A percentile compares a stretch with the other conserved stretches of the same genome.
Conservation (phyloP, 441 rosid genomes). For the Melastoma candidum region DNA sequence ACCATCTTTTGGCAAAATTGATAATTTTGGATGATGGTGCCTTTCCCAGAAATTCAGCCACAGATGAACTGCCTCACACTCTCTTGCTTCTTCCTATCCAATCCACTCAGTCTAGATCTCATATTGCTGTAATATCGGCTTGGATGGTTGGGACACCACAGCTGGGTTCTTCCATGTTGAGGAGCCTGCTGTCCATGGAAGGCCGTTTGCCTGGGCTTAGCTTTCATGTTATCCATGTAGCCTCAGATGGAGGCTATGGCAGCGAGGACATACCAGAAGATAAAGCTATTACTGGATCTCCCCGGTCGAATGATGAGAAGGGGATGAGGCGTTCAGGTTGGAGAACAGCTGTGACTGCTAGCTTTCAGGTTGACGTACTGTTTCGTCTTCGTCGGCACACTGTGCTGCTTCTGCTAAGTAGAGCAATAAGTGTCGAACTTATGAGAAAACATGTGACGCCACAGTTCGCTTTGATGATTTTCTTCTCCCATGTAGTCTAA, state of each 20-base stretch:
- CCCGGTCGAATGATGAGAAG: too few relatives aligned
- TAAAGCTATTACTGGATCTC: too few relatives aligned
- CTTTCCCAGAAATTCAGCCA: too few relatives aligned
- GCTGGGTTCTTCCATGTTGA: constrained; percentile 35
- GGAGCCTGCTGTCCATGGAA: constrained; percentile 54
- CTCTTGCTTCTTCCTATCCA: too few relatives aligned
- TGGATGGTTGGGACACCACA: constrained; percentile 12
- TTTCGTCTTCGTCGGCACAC: not conserved
- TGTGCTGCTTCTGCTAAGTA: not conserved
- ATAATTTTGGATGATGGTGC: too few relatives aligned
- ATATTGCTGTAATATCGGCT: too few relatives aligned
- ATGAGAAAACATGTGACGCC: constrained; percentile 11
- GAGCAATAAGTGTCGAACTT: constrained; percentile 2
- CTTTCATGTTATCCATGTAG: constrained; percentile 17
- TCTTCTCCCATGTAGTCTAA: constrained; percentile 70
- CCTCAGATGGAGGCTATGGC: too few relatives aligned
- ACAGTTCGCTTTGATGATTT: constrained; percentile 76
- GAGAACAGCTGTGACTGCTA: constrained; percentile 4
- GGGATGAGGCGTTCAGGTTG: too few relatives aligned
- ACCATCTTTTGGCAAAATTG: too few relatives aligned
- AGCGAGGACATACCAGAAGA: not conserved
- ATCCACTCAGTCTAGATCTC: too few relatives aligned
- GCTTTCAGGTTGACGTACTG: not conserved
- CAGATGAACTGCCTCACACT: too few relatives aligned
- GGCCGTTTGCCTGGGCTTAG: constrained; percentile 64